These are phyloP conservation scores for Leccinum variicolor DNA, from an alignment of 768 basidiomycete genomes.

Conservation along the genomic window DNA sequence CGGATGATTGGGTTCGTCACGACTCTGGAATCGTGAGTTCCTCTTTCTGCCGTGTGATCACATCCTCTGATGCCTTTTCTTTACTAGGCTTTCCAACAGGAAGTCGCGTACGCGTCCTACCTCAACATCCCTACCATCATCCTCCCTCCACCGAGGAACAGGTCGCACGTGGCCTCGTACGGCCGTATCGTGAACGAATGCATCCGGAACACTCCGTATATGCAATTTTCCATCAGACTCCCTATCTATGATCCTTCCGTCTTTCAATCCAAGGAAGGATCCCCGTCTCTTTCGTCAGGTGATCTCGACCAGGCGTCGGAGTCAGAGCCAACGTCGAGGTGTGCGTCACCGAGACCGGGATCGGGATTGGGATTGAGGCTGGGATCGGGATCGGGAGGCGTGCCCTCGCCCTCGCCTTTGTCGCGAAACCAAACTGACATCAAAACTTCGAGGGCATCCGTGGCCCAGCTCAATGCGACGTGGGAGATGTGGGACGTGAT, in stretches of 20 bases:
- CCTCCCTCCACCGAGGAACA: conserved; percentile 83
- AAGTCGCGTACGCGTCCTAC: conserved; percentile 90
- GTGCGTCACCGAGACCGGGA: conserved; percentile 16
- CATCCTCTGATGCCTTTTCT: neutral
- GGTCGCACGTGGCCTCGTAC: conserved; percentile 85
- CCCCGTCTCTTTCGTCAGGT: conserved; percentile 19
- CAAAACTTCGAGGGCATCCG: conserved; percentile 38
- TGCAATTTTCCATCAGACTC: conserved; percentile 78
- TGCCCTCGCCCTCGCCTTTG: neutral
- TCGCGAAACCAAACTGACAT: conserved; percentile 18
- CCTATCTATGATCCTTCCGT: conserved; percentile 77
- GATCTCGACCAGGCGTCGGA: conserved; percentile 19
- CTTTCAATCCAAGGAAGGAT: conserved; percentile 40
- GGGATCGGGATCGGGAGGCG: neutral
- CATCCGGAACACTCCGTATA: conserved; percentile 64
- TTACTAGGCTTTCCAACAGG: conserved; percentile 87
- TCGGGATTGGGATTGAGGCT: neutral
- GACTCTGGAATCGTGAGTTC: conserved; percentile 88
- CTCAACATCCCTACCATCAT: conserved; percentile 83
- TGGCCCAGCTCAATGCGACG: conserved; percentile 63
- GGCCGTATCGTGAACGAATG: conserved; percentile 86
- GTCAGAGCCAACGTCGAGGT: neutral
- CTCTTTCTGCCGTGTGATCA: conserved; percentile 14
- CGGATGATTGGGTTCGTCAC: conserved; percentile 91
- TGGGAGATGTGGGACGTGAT: conserved; percentile 99